Conservation (phyloP, 2,329 filamentous ascomycete genomes). For the Fusarium chlamydosporum region DNA sequence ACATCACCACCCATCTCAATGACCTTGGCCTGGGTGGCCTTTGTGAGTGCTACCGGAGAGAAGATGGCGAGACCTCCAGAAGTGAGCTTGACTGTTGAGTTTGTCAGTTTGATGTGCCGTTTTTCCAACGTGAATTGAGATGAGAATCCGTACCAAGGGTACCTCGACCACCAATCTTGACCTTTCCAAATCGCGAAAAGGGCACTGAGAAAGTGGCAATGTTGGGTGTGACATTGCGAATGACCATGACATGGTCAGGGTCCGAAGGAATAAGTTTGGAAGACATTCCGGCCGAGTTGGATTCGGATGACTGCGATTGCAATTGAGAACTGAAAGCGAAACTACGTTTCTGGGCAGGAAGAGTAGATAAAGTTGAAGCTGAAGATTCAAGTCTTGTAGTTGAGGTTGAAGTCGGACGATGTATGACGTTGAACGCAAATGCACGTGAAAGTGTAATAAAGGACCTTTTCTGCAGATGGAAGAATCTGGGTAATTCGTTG, state of each 20-base stretch:
- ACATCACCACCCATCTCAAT: conserved; percentile 76
- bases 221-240: conserved; percentile 84
- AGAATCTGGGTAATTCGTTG: conserved; percentile 4
- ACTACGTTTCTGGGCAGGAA: not conserved
- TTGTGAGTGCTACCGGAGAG: conserved; percentile 89
- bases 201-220: conserved; percentile 85
- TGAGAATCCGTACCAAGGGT: conserved; percentile 77
- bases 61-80: conserved; percentile 88
- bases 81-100: conserved; percentile 76
- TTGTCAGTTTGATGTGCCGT: conserved; percentile 3
- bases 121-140: not conserved
- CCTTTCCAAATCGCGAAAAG: conserved; percentile 82
- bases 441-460: conserved; percentile 21
- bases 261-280: conserved; percentile 76
- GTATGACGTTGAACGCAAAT: conserved; percentile 1
- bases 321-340: conserved; percentile 32
- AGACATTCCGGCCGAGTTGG: conserved; percentile 63
- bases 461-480: conserved; percentile 8
- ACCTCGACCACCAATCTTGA: conserved; percentile 88
- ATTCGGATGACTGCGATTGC: conserved; percentile 25
- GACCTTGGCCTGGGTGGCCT: conserved; percentile 76
- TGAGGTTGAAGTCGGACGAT: conserved; percentile 26
- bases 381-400: conserved; percentile 1
- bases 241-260: conserved; percentile 88
- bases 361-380: not conserved